Evolutionary conservation across 495 filamentous ascomycete species (phyloP), one percentile per base, ranked within the genome.

Genomic region (Filosporella fistucella): DNA sequence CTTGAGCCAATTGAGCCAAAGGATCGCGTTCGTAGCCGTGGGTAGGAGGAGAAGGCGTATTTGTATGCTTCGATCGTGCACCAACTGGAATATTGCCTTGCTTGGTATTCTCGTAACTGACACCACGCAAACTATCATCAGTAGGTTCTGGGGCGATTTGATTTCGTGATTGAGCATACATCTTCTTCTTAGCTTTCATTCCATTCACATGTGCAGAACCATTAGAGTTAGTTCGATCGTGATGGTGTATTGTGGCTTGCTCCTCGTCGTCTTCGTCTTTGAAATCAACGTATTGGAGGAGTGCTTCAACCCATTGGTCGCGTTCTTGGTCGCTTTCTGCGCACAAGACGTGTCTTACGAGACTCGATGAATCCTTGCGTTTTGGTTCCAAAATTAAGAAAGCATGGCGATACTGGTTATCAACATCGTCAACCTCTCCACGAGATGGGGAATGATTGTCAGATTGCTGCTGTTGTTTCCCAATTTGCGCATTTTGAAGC

Each of bases 371-470:
- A 64, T 98, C 94, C 63, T 96, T 98, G 64, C 88, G 88, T 70
- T 97, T 98, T 1, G 90, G 91, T 63, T 98, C 93, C 30, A 96
- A 58, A 43, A 98, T 85, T 37, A 97, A 71, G 66, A 98, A 97
- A 4, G 94, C 93, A 69, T 98, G 93, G 9, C 93, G 84, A 62
- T 95, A 97, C 60, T 97, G 88, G 56, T 93, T 95, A 35, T 98
- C 93, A 29, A 80, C 71, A 47, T 95, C 89, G 32, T 85, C 83
- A 17, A 79, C 76, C 17, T 64, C 65, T 23, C 61, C 64, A 17
- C 75, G 72, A 12, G 81, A 75, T 8, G 85, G 76, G 29, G 87
- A 82, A 25, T 74, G 77, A 35, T 78, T 78, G 4, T 63, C 62
- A 37, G 63, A 71, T 35, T 71, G 50, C 47, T 67, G 70, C 49